phyloP scores from a whole-genome alignment of 345 rosid genomes.

The Draba incana region DNA sequence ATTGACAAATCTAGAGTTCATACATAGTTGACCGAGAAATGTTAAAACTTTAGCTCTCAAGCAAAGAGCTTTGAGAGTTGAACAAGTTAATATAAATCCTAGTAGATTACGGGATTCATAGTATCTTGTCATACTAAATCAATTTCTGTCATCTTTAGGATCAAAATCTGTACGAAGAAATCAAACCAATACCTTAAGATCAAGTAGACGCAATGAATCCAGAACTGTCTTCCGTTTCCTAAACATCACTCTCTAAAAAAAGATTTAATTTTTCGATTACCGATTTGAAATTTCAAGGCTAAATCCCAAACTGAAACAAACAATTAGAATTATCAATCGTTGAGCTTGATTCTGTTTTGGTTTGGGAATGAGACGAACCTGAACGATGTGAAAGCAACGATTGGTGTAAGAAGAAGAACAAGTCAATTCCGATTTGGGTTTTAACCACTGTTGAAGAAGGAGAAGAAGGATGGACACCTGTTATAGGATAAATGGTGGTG shows the following conservation, averaged over 20 bases:
- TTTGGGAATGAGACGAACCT: conserved; percentile 35
- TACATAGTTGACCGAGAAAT: conserved; percentile 16
- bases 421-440: background rate
- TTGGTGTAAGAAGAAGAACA: conserved; percentile 27
- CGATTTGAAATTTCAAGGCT: conserved; percentile 14
- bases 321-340: background rate
- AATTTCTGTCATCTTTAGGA: conserved; percentile 5
- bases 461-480: too few species aligned
- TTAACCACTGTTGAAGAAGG: background rate
- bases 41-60: background rate
- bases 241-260: background rate
- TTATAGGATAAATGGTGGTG: too few species aligned
- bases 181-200: background rate
- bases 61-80: background rate
- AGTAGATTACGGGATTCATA: background rate
- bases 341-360: background rate
- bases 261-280: background rate
- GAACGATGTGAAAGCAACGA: conserved; percentile 18
- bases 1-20: conserved; percentile 4
- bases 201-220: background rate
- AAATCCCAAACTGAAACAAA: conserved; percentile 5
- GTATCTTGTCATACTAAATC: background rate
- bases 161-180: conserved; percentile 11
- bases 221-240: conserved; percentile 7
- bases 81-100: conserved; percentile 1